Base-by-base conservation (phyloP, 2,329 filamentous ascomycete genomes). In the Aspergillus japonicus region DNA sequence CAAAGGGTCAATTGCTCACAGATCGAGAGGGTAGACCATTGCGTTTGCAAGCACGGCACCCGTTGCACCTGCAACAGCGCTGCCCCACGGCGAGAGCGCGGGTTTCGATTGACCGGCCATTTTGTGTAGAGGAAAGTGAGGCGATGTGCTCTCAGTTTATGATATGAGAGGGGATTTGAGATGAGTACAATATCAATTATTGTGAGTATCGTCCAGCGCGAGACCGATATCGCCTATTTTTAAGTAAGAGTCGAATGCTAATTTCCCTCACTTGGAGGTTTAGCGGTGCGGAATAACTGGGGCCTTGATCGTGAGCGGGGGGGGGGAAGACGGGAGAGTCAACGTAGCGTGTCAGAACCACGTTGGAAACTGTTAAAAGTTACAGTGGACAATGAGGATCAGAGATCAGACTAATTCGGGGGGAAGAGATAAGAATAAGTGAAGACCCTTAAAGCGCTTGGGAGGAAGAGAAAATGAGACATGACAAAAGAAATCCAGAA, bases 31-130 rank as follows among this genome's bases (percentile, higher is more conserved):
- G 77, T 99, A 99, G 59, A 98, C 94, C 64, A 97, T 80, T 49
- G 93, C 90, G 81, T 99, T 99, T 60, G 95, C 95, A 61, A 99
- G 83, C 42, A 98, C 92, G 50, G 95, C 95, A 62, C 95, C 95
- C 21, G 91, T 91, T 55, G 95, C 92, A 70, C 95, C 95, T 64
- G 95, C 94, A 66, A 96, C 87, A 57, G 95, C 95, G 73, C 89
- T 89, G 57, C 93, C 94, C 94, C 94, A 98, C 57, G 95, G 91
- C 47, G 95, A 92, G 61, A 98, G 85, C 56, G 82, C 82, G 64
- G 87, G 83, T 76, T 92, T 94, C 44, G 83, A 85, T 72, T 82
- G 81, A 59, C 78, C 80, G 58, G 81, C 74, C 84, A 86, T 86
- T 58, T 29, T 67, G n/a, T 54, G 54, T 56, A 19, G 31, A 53